Conservation (phyloP, 2,329 filamentous ascomycete species). For the Penicillium sclerotigenum region DNA sequence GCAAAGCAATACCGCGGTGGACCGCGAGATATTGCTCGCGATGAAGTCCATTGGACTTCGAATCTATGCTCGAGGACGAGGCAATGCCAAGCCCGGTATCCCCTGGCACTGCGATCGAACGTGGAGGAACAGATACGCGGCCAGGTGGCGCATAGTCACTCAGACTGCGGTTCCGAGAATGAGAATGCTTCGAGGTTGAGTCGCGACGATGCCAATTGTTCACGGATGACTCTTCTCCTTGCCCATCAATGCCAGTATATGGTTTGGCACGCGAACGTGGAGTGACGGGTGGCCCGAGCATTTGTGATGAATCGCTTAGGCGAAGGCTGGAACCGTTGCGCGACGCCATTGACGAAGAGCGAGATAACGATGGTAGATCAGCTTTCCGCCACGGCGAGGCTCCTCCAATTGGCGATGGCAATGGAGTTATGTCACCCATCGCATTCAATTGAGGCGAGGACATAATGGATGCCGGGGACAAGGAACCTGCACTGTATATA, state of each 20-base stretch:
- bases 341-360: constrained; percentile 42
- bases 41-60: constrained; percentile 50
- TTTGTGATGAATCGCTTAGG: constrained; percentile 37
- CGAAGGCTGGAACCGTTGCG: constrained; percentile 39
- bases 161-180: constrained; percentile 74
- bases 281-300: constrained; percentile 28
- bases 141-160: constrained; percentile 83
- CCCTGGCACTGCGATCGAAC: constrained; percentile 71
- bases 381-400: constrained; percentile 50
- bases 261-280: constrained; percentile 35
- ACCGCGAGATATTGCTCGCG: constrained; percentile 79
- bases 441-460: constrained; percentile 71
- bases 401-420: constrained; percentile 67
- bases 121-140: constrained; percentile 58
- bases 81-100: constrained; percentile 50
- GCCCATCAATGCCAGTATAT: constrained; percentile 41
- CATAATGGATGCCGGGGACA: constrained; percentile 63
- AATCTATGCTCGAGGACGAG: constrained; percentile 46
- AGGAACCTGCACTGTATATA: constrained; percentile 43
- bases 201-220: constrained; percentile 27
- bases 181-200: constrained; percentile 50
- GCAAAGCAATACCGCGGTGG: constrained; percentile 66
- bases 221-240: constrained; percentile 27
- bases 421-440: constrained; percentile 73
- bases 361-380: constrained; percentile 47